Conservation (phyloP, 2,329 filamentous ascomycete genomes). For the Akanthomyces uredinophilus region DNA sequence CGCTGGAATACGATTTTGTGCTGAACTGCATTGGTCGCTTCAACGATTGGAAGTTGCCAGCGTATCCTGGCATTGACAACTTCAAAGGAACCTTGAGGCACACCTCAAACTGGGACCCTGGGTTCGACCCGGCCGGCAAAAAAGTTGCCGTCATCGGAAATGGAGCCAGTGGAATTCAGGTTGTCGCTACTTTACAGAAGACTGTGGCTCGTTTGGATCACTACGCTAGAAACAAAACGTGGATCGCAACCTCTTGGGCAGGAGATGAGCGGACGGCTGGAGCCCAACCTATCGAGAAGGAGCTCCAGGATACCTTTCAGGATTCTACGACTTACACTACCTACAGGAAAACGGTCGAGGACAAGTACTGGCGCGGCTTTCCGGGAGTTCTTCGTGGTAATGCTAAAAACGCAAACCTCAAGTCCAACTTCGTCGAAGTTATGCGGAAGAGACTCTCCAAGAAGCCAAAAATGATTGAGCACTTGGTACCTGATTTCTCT, state of each 20-base stretch:
- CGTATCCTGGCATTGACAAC: constrained; percentile 52
- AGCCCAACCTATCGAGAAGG: constrained; percentile 48
- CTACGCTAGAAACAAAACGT: constrained; percentile 60
- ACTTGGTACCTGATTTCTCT: constrained; percentile 57
- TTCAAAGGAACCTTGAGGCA: constrained; percentile 55
- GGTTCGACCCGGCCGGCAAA: constrained; percentile 44
- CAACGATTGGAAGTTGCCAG: constrained; percentile 59
- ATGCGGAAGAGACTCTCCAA: constrained; percentile 50
- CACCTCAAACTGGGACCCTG: constrained; percentile 54
- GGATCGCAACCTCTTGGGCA: constrained; percentile 61
- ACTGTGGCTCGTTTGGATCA: constrained; percentile 51
- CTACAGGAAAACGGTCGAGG: constrained; percentile 53
- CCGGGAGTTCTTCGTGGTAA: constrained; percentile 49
- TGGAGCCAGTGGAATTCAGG: constrained; percentile 49
- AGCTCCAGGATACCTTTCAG: constrained; percentile 54
- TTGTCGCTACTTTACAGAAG: constrained; percentile 48
- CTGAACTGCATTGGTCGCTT: constrained; percentile 61
- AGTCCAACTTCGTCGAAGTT: constrained; percentile 39
- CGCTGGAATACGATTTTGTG: constrained; percentile 53
- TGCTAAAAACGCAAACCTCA: constrained; percentile 42
- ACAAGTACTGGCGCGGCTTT: constrained; percentile 59
- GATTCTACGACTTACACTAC: constrained; percentile 56
- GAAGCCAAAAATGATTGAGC: constrained; percentile 51
- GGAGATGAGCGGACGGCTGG: constrained; percentile 49
- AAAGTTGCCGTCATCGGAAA: constrained; percentile 47